Evolutionary conservation across 805 yeast genomes (phyloP), one percentile per base, ranked within the genome.

Genomic region (Soucietia sequanensis): DNA sequence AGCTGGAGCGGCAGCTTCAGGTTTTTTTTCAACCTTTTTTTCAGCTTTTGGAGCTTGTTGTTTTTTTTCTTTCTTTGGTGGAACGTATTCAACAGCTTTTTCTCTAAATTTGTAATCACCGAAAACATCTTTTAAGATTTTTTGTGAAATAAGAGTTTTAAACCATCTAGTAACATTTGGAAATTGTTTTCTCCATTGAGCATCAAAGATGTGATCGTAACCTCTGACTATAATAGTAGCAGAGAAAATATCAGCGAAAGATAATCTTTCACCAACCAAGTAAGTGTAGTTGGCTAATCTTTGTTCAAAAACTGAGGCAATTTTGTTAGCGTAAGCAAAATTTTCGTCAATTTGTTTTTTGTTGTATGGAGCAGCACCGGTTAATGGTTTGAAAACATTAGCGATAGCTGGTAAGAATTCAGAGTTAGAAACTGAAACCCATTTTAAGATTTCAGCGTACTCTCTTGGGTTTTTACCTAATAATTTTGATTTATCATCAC

Each of bases 61-160:
- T 69, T 72, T 69, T 72, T 76, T 75, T 75, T 83, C 88, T 83
- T 84, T 77, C 76, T 78, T 68, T 65, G 89, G 82, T 51, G 89
- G 82, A 58, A 74, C 74, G 33, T 65, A 72, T 63, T 82, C 84
- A 45, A 71, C 56, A 48, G 88, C 84, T 65, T 76, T 80, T 37
- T 76, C 89, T 38, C 72, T 71, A 64, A 80, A 75, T 60, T 75
- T 57, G 52, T 77, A 65, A 48, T 74, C 72, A 34, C 70, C 73
- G 54, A 68, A 71, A 57, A 68, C 67, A 26, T 63, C 68, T 39
- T 60, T 65, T 50, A 80, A 60, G 46, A 72, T 58, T 44, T 79
- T 76, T 47, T 72, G 50, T 30, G 57, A 42, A 33, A 51, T 56
- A 38, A 77, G 54, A 34, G 88, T 80, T 51, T 69, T 69, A 73